Evolutionary conservation across 441 rosid species (phyloP).

Genomic region (Erodium texanum): DNA sequence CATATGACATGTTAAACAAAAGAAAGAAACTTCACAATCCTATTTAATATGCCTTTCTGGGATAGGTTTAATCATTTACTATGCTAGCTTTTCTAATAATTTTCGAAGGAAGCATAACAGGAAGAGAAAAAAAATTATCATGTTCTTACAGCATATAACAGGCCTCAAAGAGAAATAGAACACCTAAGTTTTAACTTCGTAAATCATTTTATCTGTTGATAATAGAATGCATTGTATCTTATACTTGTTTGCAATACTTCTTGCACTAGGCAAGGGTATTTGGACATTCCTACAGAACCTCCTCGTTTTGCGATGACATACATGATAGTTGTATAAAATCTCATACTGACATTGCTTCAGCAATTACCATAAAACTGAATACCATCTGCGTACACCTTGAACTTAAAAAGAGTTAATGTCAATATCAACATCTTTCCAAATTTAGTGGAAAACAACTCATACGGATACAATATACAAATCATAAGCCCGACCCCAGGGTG

Average conservation of each 20-base stretch:
- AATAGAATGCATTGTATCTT: background rate
- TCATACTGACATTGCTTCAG: background rate
- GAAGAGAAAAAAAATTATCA: too few species aligned
- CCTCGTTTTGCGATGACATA: background rate
- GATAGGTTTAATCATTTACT: background rate
- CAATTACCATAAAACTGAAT: background rate
- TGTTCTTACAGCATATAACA: too few species aligned
- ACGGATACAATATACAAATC: background rate
- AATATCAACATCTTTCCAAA: background rate
- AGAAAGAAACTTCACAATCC: background rate
- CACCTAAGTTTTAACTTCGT: too few species aligned
- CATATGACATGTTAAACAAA: background rate
- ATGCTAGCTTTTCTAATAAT: background rate
- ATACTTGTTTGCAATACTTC: background rate
- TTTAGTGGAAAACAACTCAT: background rate
- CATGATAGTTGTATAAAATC: background rate
- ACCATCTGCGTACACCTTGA: background rate
- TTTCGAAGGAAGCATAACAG: background rate
- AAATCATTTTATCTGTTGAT: too few species aligned
- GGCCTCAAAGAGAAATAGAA: too few species aligned
- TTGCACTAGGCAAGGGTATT: background rate
- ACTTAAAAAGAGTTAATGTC: background rate
- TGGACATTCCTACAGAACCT: background rate
- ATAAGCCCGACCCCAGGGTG: background rate
- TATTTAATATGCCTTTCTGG: background rate